Percentiles rank a stretch among this genome's conserved stretches.
These are phyloP conservation scores for Nigrograna mackinnonii DNA, from an alignment of 2,329 filamentous ascomycete genomes.

Conservation along the genomic window DNA sequence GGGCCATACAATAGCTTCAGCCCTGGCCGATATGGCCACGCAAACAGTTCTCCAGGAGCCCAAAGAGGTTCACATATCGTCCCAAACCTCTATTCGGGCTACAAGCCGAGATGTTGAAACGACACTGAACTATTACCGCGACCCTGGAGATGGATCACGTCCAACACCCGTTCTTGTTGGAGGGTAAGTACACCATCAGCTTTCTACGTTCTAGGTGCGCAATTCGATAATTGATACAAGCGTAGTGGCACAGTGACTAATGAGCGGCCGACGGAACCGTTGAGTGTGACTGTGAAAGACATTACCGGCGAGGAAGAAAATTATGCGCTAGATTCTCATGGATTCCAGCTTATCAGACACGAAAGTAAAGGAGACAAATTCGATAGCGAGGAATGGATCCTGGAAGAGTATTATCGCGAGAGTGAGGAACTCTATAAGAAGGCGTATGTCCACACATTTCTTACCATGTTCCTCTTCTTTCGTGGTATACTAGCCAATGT, in stretches of 20 bases:
- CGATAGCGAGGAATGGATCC: no score
- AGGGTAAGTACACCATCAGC: slow-evolving; percentile 11
- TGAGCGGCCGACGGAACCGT: slow-evolving; percentile 11
- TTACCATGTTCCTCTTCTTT: no score
- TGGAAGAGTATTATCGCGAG: no score
- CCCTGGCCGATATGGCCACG: not conserved
- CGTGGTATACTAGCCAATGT: no score
- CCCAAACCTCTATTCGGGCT: not conserved
- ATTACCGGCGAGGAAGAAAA: no score
- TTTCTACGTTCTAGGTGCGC: no score
- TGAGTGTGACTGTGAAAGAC: no score
- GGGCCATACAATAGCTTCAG: not conserved
- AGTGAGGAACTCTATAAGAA: slow-evolving; percentile 25
- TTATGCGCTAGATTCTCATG: no score
- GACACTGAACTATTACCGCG: slow-evolving; percentile 11
- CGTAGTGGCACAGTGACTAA: slow-evolving; percentile 14
- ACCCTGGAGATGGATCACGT: slow-evolving; percentile 10
- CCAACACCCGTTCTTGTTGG: slow-evolving; percentile 9
- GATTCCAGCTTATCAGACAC: no score
- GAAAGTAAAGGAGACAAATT: no score
- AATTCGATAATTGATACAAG: no score
- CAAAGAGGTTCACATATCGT: not conserved
- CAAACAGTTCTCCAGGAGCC: not conserved
- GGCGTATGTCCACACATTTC: slow-evolving; percentile 12
- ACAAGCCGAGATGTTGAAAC: slow-evolving; percentile 7